Evolutionary conservation across 176 grass and related monocot species (phyloP).

Genomic region (Paspalum vaginatum): DNA sequence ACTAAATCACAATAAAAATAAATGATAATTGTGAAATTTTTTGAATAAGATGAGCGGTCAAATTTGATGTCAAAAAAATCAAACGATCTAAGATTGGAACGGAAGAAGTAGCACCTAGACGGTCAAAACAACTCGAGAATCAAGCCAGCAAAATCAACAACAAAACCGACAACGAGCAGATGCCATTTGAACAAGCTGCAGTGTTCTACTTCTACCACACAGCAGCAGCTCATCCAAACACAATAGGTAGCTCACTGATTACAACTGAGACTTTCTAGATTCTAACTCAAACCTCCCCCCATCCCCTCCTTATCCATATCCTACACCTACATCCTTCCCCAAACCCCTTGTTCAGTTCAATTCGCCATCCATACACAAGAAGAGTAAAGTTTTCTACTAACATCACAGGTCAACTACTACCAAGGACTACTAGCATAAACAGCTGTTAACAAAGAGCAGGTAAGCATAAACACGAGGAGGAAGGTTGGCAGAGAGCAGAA

Average conservation of each 20-base stretch:
- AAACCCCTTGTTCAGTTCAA: background rate
- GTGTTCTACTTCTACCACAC: background rate
- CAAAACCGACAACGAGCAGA: background rate
- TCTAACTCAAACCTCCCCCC: conserved; percentile 34
- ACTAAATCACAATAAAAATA: no score
- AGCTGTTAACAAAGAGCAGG: conserved; percentile 45
- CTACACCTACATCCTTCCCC: conserved; percentile 52
- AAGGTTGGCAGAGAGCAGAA: background rate
- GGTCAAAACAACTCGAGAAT: background rate
- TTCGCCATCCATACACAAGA: conserved; percentile 35
- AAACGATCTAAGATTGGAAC: no score
- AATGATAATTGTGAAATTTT: no score
- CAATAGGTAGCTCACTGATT: conserved; percentile 40
- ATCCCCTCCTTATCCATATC: conserved; percentile 25
- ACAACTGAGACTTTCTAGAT: conserved; percentile 37
- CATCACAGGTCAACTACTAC: conserved; percentile 41
- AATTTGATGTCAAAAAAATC: no score
- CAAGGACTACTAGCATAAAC: background rate
- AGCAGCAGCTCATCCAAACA: conserved; percentile 25
- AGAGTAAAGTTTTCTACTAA: conserved; percentile 17
- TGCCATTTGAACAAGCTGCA: conserved; percentile 17
- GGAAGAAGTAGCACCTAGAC: background rate
- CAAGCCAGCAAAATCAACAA: background rate
- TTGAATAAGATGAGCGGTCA: no score
- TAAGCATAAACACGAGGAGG: conserved; percentile 24